Evolutionary conservation across 305 asterid genomes (phyloP).

Genomic region (Rubia tinctorum): DNA sequence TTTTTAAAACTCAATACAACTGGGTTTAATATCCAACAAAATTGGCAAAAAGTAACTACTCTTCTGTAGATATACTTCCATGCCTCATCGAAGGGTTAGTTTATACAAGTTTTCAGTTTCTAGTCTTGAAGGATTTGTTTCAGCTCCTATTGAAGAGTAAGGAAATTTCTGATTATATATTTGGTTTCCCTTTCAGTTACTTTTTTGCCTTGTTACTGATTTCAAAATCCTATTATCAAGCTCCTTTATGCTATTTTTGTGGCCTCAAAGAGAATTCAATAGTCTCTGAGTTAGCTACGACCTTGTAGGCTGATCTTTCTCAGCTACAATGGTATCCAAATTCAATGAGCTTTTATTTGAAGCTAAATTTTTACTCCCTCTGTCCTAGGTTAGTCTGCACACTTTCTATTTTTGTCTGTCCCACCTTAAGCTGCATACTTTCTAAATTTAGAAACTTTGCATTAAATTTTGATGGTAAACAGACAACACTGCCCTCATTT

Average conservation of each 20-base stretch:
- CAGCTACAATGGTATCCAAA: slow-evolving; percentile 52
- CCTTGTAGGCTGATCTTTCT: slow-evolving; percentile 93
- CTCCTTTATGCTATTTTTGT: slow-evolving; percentile 99
- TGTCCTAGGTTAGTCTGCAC: too few relatives aligned
- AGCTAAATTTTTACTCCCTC: too few relatives aligned
- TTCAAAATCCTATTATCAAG: slow-evolving; percentile 46
- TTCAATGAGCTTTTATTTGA: too few relatives aligned
- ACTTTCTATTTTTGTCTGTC: too few relatives aligned
- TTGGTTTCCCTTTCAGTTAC: slow-evolving; percentile 20
- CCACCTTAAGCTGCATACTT: too few relatives aligned
- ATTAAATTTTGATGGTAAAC: too few relatives aligned
- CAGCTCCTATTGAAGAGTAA: slow-evolving; percentile 99
- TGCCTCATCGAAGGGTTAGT: slow-evolving; percentile 23
- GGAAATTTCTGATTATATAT: slow-evolving; percentile 27
- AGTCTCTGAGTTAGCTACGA: slow-evolving; percentile 89
- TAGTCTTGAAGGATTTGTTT: slow-evolving; percentile 99
- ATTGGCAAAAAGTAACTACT: background rate
- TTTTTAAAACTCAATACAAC: background rate
- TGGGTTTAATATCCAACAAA: background rate
- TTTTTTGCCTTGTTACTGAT: slow-evolving; percentile 20
- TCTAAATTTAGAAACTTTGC: too few relatives aligned
- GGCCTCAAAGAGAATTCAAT: slow-evolving; percentile 98
- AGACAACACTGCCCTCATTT: too few relatives aligned
- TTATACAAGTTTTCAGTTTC: slow-evolving; percentile 67
- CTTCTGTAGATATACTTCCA: background rate